Evolutionary conservation across 257 asterid genomes (phyloP).

Genomic region (Coffea canephora): DNA sequence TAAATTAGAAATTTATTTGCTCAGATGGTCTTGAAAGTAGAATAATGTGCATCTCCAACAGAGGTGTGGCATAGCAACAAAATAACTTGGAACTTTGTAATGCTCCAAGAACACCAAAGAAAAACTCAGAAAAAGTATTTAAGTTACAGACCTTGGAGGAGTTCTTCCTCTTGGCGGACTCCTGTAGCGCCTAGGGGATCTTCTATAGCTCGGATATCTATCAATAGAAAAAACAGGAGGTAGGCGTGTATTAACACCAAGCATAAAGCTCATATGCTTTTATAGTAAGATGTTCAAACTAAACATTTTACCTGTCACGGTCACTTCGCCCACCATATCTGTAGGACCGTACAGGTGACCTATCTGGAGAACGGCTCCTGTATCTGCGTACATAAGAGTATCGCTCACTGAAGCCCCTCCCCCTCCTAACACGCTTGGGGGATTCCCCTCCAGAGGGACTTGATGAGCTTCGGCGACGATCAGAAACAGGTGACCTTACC

Average conservation of each 20-base stretch:
- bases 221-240: slow-evolving; percentile 3
- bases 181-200: slow-evolving; percentile 94
- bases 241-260: background rate
- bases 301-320: slow-evolving; percentile 65
- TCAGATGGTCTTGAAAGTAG: background rate
- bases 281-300: background rate
- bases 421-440: slow-evolving; percentile 86
- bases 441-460: slow-evolving; percentile 86
- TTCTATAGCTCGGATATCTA: slow-evolving; percentile 75
- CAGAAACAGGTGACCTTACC: slow-evolving; percentile 69
- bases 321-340: slow-evolving; percentile 77
- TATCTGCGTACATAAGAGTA: slow-evolving; percentile 76
- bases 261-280: background rate
- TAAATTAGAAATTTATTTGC: background rate
- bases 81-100: background rate
- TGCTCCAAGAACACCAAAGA: background rate
- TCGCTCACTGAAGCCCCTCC: slow-evolving; percentile 96
- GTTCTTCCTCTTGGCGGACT: slow-evolving; percentile 95
- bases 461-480: slow-evolving; percentile 75
- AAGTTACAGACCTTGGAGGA: slow-evolving; percentile 69
- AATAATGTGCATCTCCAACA: background rate
- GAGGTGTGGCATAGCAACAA: background rate
- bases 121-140: background rate
- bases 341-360: slow-evolving; percentile 76
- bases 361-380: slow-evolving; percentile 87